A percentile compares a stretch with the other conserved stretches of the same genome.
Evolutionary conservation across 108 stramenopile species (phyloP).

Genomic region (Parmales sp.): DNA sequence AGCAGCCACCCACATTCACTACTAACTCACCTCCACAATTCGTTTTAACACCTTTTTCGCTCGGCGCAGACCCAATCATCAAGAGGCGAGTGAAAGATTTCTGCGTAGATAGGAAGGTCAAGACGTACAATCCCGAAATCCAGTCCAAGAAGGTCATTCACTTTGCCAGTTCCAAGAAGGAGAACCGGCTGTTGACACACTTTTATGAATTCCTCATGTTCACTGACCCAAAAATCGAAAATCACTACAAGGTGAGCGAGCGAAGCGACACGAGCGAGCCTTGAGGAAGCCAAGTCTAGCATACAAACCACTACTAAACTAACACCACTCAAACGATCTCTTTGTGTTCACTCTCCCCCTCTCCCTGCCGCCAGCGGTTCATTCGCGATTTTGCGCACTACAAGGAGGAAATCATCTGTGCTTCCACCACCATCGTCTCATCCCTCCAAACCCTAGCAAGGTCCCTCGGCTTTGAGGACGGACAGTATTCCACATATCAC

Average conservation of each 20-base stretch:
- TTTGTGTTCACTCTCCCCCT: slow-evolving; percentile 63
- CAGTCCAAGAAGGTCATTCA: slow-evolving; percentile 56
- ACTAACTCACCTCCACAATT: background rate
- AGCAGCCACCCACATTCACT: background rate
- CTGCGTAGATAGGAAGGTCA: slow-evolving; percentile 41
- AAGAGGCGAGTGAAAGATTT: slow-evolving; percentile 42
- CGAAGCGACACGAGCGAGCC: slow-evolving; percentile 68
- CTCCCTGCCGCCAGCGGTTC: too few species aligned
- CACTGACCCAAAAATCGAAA: slow-evolving; percentile 49
- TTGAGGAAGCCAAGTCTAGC: slow-evolving; percentile 22
- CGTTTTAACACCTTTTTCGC: background rate
- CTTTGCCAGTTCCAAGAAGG: slow-evolving; percentile 44
- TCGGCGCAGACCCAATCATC: slow-evolving; percentile 41
- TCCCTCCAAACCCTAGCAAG: too few species aligned
- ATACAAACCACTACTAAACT: background rate
- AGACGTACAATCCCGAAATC: slow-evolving; percentile 49
- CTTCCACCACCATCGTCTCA: too few species aligned
- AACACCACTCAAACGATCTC: background rate
- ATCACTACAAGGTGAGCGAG: slow-evolving; percentile 36
- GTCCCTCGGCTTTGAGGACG: too few species aligned
- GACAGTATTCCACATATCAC: too few species aligned
- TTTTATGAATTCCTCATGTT: slow-evolving; percentile 67
- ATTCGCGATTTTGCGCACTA: slow-evolving; percentile 36
- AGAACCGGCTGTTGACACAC: slow-evolving; percentile 61
- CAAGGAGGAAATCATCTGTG: too few species aligned